These are phyloP conservation scores for Parachlorella kessleri DNA, from an alignment of 139 green algal genomes.

Conservation along the genomic window DNA sequence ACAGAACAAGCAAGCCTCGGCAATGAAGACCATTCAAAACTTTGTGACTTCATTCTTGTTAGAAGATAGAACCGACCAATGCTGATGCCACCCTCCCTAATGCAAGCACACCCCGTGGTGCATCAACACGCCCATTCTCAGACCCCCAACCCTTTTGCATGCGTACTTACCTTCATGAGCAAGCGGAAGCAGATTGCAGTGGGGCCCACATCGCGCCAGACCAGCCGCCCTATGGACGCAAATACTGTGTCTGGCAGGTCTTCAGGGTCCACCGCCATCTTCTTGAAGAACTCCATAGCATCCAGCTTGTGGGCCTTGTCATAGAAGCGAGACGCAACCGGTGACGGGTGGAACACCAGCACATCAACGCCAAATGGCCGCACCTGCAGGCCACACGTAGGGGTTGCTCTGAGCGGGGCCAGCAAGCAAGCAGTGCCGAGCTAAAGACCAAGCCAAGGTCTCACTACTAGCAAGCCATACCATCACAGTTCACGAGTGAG, in stretches of 20 bases:
- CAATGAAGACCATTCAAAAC: neutral
- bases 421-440: too few relatives aligned
- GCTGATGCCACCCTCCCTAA: too few relatives aligned
- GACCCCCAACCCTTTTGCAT: too few relatives aligned
- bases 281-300: conserved; percentile 92
- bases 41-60: neutral
- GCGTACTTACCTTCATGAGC: conserved; percentile 76
- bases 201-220: conserved; percentile 87
- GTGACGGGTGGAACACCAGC: conserved; percentile 92
- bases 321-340: conserved; percentile 85
- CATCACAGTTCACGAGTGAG: too few relatives aligned
- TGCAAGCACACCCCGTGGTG: too few relatives aligned
- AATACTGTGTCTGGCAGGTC: conserved; percentile 83
- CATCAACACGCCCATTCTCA: too few relatives aligned
- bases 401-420: too few relatives aligned
- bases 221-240: conserved; percentile 63
- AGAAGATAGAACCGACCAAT: neutral
- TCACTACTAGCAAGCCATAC: too few relatives aligned
- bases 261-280: conserved; percentile 81
- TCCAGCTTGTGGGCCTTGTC: conserved; percentile 79
- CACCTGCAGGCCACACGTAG: conserved; percentile 5
- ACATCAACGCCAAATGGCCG: conserved; percentile 91
- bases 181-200: conserved; percentile 86
- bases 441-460: too few relatives aligned
- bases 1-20: neutral